Evolutionary conservation across 768 basidiomycete genomes (phyloP).

Genomic region (Asterophora lycoperdoides): DNA sequence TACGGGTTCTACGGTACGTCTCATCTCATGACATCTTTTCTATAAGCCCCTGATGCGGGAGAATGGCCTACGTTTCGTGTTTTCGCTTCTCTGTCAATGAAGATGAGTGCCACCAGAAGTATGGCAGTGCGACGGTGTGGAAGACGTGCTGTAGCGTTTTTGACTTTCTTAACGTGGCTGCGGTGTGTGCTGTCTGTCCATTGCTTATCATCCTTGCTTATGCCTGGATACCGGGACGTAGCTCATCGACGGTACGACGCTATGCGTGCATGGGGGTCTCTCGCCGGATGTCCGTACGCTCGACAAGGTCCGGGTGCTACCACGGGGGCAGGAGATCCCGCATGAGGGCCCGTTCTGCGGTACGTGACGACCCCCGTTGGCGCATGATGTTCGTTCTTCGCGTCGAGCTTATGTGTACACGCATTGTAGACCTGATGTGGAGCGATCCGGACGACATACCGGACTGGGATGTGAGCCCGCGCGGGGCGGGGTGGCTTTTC

Average conservation of each 20-base stretch:
- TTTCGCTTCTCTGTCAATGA: too few species aligned
- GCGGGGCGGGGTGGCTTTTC: constrained; percentile 95
- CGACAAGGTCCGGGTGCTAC: constrained; percentile 90
- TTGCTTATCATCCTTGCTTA: not conserved
- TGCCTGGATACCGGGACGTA: constrained; percentile 24
- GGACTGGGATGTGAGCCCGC: constrained; percentile 94
- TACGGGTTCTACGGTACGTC: constrained; percentile 94
- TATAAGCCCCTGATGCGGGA: too few species aligned
- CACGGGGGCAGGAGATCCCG: constrained; percentile 95
- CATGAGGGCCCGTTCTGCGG: constrained; percentile 99
- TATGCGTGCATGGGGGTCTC: constrained; percentile 95
- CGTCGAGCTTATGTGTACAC: not conserved
- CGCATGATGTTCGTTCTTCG: not conserved
- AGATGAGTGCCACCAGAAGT: constrained; percentile 99
- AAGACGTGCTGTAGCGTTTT: constrained; percentile 97
- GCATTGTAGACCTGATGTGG: constrained; percentile 89
- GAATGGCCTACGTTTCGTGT: too few species aligned
- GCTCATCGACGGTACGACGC: constrained; percentile 90
- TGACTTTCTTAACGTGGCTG: constrained; percentile 92
- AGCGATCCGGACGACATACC: constrained; percentile 94
- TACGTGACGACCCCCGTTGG: constrained; percentile 25
- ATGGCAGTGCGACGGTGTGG: constrained; percentile 93
- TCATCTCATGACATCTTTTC: not conserved
- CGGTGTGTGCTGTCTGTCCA: constrained; percentile 53
- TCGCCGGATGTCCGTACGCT: constrained; percentile 94